Base-by-base conservation (phyloP, 139 green algal genomes). In the Coelastrella sp. region DNA sequence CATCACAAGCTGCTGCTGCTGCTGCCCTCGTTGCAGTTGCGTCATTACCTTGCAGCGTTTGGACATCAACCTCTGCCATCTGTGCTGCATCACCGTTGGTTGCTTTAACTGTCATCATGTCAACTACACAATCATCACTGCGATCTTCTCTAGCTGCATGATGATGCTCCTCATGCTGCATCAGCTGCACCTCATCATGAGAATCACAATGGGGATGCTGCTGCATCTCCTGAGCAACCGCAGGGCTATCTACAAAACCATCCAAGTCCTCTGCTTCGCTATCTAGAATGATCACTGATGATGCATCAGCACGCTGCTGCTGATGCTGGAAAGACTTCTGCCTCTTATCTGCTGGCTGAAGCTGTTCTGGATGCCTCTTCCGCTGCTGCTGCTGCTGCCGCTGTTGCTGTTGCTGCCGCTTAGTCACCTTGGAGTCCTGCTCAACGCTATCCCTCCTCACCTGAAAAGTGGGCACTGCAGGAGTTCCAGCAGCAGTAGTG, bases 1-100 rank as follows among this genome's bases (percentile, higher is more conserved):
- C 19, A 63, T 13, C 15, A 13, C 67, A 35, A 40, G 72, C 43
- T 80, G 72, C 72, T 80, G 72, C 38, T 80, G 72, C 69, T 78
- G 40, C 41, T 62, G 19, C 17, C 8, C n/a, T 4, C 5, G 23
- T 21, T 3, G 2, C 32, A 17, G 23, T 21, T 43, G 41, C 27
- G 9, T 7, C 34, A 38, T 37, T 25, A 15, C 6, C 51, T 82
- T 82, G 75, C 50, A 66, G 51, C 34, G 30, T 34, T 74, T 21
- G 40, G 66, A 48, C 66, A 41, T 5, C 9, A 40, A 37, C 45
- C 45, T 57, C 45, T 57, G 15, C 15, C 11, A 9, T 57, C 45
- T 57, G 45, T 13, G 11, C 11, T 57, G 15, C 11, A 2, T 57
- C 45, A 57, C 45, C 45, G 45, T 23, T 53, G n/a, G 11, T 57